phyloP scores from a whole-genome alignment of 2,329 filamentous ascomycete species.

The Emydomyces testavorans region DNA sequence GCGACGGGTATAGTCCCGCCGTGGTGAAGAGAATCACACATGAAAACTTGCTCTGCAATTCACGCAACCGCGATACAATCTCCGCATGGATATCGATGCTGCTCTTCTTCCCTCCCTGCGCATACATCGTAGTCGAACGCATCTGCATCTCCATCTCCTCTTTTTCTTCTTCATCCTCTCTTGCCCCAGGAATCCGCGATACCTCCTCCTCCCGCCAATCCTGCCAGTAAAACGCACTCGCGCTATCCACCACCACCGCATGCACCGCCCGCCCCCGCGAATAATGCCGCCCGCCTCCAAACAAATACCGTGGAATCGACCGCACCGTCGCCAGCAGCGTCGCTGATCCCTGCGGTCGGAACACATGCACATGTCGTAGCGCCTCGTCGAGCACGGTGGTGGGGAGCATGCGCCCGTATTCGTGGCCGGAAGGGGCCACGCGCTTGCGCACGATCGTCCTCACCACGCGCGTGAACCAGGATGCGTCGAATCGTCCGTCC shows the following conservation, averaged over 20 bases:
- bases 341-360: slow-evolving; percentile 43
- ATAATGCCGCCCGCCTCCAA: slow-evolving; percentile 38
- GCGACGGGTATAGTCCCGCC: slow-evolving; percentile 16
- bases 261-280: slow-evolving; percentile 40
- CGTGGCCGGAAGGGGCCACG: slow-evolving; percentile 1
- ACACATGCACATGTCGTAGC: slow-evolving; percentile 48
- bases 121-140: no score
- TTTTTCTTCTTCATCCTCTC: slow-evolving; percentile 10
- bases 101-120: not conserved
- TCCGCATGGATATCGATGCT: slow-evolving; percentile 7
- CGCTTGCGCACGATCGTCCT: slow-evolving; percentile 19
- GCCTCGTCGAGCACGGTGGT: slow-evolving; percentile 24
- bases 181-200: slow-evolving; percentile 13
- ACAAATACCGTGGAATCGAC: slow-evolving; percentile 41
- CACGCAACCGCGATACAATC: slow-evolving; percentile 22
- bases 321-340: slow-evolving; percentile 42
- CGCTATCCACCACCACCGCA: slow-evolving; percentile 45
- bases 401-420: not conserved
- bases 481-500: slow-evolving; percentile 43
- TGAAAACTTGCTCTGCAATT: slow-evolving; percentile 29
- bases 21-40: slow-evolving; percentile 33
- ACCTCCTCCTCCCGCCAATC: slow-evolving; percentile 38
- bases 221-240: slow-evolving; percentile 46
- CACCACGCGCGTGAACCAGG: slow-evolving; percentile 33
- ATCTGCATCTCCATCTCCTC: not conserved